Conservation (phyloP, 1,284 basidiomycete genomes). For the Cutaneotrichosporon sp. region DNA sequence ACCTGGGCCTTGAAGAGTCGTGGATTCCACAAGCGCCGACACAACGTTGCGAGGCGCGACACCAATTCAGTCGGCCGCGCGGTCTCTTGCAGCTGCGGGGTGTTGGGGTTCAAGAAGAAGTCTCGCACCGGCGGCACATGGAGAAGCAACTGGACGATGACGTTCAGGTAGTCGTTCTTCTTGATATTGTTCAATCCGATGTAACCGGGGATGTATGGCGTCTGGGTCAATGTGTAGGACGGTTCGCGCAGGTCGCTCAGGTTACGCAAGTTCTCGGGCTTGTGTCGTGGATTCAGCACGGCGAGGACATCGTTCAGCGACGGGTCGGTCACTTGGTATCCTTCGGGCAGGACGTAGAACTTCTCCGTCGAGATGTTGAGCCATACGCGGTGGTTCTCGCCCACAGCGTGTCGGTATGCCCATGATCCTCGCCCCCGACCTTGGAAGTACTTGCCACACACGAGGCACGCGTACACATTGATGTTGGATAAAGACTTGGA, state of each 20-base stretch:
- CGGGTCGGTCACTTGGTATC: conserved; percentile 90
- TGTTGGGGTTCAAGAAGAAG: conserved; percentile 71
- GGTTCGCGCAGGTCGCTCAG: conserved; percentile 56
- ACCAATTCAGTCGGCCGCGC: conserved; percentile 63
- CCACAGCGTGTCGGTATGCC: conserved; percentile 94
- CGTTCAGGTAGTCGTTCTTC: conserved; percentile 94
- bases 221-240: conserved; percentile 75
- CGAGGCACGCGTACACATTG: conserved; percentile 95
- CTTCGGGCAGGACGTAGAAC: conserved; percentile 98
- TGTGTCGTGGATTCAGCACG: conserved; percentile 80
- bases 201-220: conserved; percentile 85
- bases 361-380: conserved; percentile 90
- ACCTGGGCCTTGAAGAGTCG: conserved; percentile 95
- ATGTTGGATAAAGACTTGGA: conserved; percentile 93
- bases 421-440: conserved; percentile 88
- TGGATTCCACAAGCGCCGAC: conserved; percentile 94
- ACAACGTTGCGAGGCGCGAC: conserved; percentile 74
- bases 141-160: conserved; percentile 86
- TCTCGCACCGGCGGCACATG: conserved; percentile 88
- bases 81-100: conserved; percentile 38
- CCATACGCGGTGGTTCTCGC: conserved; percentile 97
- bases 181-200: conserved; percentile 98
- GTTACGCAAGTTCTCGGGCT: conserved; percentile 49
- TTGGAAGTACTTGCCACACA: conserved; percentile 98
- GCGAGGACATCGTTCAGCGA: conserved; percentile 90